These are phyloP conservation scores for Neurospora sp. DNA, from an alignment of 495 filamentous ascomycete genomes.

Conservation along the genomic window DNA sequence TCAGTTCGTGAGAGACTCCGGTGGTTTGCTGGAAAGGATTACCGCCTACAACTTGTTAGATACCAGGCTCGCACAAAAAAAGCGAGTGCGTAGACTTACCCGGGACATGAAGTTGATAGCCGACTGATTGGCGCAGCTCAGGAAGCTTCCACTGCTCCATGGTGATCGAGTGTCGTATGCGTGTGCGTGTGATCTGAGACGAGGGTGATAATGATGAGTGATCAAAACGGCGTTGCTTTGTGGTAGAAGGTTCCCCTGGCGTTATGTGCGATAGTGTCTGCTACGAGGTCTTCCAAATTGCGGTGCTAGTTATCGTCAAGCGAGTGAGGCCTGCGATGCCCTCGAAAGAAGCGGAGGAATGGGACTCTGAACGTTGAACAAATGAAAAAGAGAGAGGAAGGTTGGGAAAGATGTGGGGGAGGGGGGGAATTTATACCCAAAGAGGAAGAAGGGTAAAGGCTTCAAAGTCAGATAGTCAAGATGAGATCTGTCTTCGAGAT, in stretches of 20 bases:
- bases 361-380: neutral
- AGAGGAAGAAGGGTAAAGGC: neutral
- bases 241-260: neutral
- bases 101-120: neutral
- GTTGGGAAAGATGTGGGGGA: neutral
- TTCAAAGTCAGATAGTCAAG: neutral
- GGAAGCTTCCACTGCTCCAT: neutral
- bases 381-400: neutral
- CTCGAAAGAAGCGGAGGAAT: neutral
- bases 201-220: neutral
- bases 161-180: neutral
- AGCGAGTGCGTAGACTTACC: no score
- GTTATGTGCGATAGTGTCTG: neutral
- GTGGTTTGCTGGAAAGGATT: neutral
- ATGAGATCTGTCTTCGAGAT: neutral
- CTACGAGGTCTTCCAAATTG: neutral
- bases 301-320: neutral
- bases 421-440: neutral
- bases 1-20: no score
- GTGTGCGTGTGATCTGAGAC: neutral
- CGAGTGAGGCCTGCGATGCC: neutral
- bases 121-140: neutral
- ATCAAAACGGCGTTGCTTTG: neutral
- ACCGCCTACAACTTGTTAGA: neutral
- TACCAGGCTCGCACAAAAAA: no score